Base-by-base conservation (phyloP, 257 asterid species). In the Penstemon barbatus region DNA sequence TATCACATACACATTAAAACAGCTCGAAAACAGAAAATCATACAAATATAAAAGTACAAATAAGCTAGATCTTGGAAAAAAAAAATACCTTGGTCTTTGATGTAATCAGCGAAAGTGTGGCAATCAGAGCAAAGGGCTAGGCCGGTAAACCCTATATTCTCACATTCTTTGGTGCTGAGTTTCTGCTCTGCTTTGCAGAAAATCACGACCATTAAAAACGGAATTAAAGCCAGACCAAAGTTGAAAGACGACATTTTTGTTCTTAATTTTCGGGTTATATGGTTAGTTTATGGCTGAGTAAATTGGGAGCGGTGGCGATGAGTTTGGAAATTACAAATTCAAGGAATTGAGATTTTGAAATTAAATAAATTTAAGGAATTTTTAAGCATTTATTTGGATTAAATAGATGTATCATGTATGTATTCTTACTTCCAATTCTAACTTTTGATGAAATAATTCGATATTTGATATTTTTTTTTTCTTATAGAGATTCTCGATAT, bases 41-140 rank as follows among this genome's bases (percentile, higher is more conserved):
- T 25, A 25, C 33, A 25, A 25, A 25, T 25, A 25, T 25, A 25
- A 25, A 25, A 25, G 33, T 25, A 25, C 5, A 45, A 8, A 70
- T 11, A 68, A 65, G 39, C 3, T 12, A 11, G 54, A 49, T 49
- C 54, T 49, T 49, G 54, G 15, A 40, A 48, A 13, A 38, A 1
- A 41, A 33, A 51, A 46, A 19, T 37, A 79, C 95, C 95, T 82
- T 87, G 87, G 78, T 92, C 96, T 79, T 87, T 89, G 76, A 89
- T 85, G 78, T 90, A 92, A 70, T 92, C 98, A 4, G 90, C 82
- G 57, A 92, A 87, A 36, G 96, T 81, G 65, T 82, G 89, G 74
- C 98, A 89, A 67, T 90, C 97, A 61, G 98, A 90, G 80, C 96
- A 89, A 64, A 89, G 88, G 71, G 96, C 98, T 33, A 87, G 91